Conservation (phyloP, 306 rosid species). For the Canavalia ensiformis region DNA sequence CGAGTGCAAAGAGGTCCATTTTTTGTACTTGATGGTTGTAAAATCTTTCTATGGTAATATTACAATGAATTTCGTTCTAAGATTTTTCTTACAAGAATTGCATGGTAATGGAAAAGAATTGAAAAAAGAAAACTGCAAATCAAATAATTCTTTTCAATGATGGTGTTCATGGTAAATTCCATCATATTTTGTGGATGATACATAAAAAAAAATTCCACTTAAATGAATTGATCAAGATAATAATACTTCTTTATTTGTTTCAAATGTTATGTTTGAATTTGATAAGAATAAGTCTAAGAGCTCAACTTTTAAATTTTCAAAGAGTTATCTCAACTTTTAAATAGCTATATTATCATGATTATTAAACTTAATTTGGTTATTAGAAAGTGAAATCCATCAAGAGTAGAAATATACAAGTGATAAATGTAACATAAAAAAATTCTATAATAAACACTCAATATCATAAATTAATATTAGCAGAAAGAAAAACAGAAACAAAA, state of each 20-base stretch:
- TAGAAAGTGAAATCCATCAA: constrained; percentile 73
- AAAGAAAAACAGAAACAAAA: too few species aligned
- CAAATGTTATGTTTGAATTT: constrained; percentile 71
- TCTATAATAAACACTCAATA: too few species aligned
- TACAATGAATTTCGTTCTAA: constrained; percentile 66
- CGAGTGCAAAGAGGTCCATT: constrained; percentile 64
- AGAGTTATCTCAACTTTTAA: constrained; percentile 67
- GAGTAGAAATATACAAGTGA: constrained; percentile 61
- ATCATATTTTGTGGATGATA: constrained; percentile 51
- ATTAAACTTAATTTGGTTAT: constrained; percentile 62
- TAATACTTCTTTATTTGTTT: constrained; percentile 43
- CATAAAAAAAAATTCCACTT: constrained; percentile 58
- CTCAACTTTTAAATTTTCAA: constrained; percentile 47
- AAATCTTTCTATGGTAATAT: constrained; percentile 78
- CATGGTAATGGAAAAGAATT: constrained; percentile 66
- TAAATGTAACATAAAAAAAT: not conserved
- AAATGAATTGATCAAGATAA: constrained; percentile 55
- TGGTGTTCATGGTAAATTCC: constrained; percentile 52
- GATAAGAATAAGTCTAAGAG: constrained; percentile 51
- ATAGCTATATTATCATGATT: constrained; percentile 66
- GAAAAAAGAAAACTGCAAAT: constrained; percentile 62
- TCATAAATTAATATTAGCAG: too few species aligned
- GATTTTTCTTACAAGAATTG: constrained; percentile 61
- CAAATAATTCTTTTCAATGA: constrained; percentile 66
- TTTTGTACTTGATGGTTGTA: constrained; percentile 71